Evolutionary conservation across 331 rosid genomes (phyloP).

Genomic region (Arachis monticola): DNA sequence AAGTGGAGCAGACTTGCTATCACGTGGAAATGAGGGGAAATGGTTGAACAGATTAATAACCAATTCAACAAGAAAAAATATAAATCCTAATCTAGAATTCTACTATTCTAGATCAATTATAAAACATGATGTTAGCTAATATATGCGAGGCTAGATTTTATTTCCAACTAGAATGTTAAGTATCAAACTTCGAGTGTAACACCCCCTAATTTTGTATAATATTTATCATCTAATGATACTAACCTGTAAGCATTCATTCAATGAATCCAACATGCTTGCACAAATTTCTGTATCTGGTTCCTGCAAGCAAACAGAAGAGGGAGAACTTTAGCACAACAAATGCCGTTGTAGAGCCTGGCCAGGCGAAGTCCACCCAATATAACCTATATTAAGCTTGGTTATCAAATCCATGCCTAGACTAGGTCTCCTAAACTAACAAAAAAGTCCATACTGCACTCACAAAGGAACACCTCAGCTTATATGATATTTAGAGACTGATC

Average conservation of each 20-base stretch:
- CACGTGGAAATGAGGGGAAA: slow-evolving; percentile 1
- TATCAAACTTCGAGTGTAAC: slow-evolving; percentile 8
- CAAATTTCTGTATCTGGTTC: slow-evolving; percentile 98
- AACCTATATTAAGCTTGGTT: slow-evolving; percentile 15
- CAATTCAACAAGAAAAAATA: neutral
- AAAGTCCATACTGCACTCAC: slow-evolving; percentile 6
- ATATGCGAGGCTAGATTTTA: neutral
- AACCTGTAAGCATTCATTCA: slow-evolving; percentile 95
- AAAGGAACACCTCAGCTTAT: slow-evolving; percentile 12
- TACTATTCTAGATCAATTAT: slow-evolving; percentile 7
- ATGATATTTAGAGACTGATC: neutral
- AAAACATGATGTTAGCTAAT: slow-evolving; percentile 1
- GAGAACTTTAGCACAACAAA: slow-evolving; percentile 33
- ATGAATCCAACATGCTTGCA: slow-evolving; percentile 88
- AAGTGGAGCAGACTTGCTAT: neutral
- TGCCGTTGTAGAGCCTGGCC: slow-evolving; percentile 4
- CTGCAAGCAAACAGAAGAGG: slow-evolving; percentile 55
- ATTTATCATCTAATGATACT: slow-evolving; percentile 21
- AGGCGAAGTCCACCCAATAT: slow-evolving; percentile 10
- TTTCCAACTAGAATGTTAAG: slow-evolving; percentile 5
- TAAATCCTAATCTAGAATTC: slow-evolving; percentile 9
- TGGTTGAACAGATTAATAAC: neutral
- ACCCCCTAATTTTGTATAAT: slow-evolving; percentile 2
- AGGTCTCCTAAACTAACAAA: slow-evolving; percentile 23
- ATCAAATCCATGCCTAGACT: slow-evolving; percentile 1